phyloP scores from a whole-genome alignment of 257 asterid species.

The Thymus mandschuricus region DNA sequence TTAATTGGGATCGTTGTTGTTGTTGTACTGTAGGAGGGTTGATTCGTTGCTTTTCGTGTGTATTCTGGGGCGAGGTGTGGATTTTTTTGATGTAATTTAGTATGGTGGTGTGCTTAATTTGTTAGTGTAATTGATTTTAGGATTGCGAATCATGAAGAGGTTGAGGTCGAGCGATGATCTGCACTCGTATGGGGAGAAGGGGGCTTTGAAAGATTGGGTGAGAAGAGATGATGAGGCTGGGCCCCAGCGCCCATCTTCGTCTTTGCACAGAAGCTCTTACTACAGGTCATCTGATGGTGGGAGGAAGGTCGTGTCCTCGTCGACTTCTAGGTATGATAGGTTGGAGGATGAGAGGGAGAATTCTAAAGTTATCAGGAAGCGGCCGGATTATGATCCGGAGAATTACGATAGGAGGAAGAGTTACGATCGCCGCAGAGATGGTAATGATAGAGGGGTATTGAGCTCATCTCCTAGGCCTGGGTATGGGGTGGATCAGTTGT shows the following conservation, averaged over 20 bases:
- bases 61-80: constrained; percentile 11
- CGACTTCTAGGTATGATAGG: constrained; percentile 75
- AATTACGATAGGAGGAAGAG: constrained; percentile 73
- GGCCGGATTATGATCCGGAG: constrained; percentile 71
- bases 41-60: background rate
- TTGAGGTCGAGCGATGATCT: constrained; percentile 90
- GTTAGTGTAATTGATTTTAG: constrained; percentile 17
- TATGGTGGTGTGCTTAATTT: constrained; percentile 25
- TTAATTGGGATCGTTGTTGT: background rate
- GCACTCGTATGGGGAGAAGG: constrained; percentile 76
- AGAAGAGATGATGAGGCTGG: constrained; percentile 71
- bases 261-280: constrained; percentile 63
- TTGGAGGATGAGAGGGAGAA: constrained; percentile 80
- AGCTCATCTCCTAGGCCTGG: constrained; percentile 77
- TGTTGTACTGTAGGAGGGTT: constrained; percentile 1
- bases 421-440: constrained; percentile 69
- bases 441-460: constrained; percentile 62
- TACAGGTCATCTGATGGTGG: constrained; percentile 78
- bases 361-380: constrained; percentile 65
- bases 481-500: constrained; percentile 67
- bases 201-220: constrained; percentile 75
- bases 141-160: constrained; percentile 63
- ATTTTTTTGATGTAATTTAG: constrained; percentile 19
- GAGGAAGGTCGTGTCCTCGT: constrained; percentile 70
- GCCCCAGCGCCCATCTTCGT: constrained; percentile 70